Base-by-base conservation (phyloP, 1,284 basidiomycete species). In the Afroboletus lepidellus region DNA sequence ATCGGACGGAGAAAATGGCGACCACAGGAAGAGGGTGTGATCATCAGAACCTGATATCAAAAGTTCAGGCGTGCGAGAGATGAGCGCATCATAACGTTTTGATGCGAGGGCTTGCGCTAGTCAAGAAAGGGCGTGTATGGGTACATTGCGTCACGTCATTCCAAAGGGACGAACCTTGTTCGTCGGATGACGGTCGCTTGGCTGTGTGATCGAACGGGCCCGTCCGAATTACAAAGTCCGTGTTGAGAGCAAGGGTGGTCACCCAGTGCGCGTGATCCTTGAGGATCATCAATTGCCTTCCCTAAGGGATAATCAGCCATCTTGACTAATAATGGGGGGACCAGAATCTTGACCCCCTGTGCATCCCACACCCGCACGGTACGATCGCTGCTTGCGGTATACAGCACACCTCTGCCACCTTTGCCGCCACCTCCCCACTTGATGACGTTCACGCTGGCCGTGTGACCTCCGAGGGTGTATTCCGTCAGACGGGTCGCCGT, bases 221-320 rank as follows among this genome's bases (percentile, higher is more conserved):
- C 0, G 96, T 98, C 4, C 95, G 86, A 9, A 98, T 79, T 15
- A 96, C 84, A 67, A 95, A 98, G 69, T 99, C 96, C 15, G 95
- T 97, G 64, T 94, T 96, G 50, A 99, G 79, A 2, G 96, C 88
- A 43, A 99, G 83, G 0, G 95, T 98, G 41, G 95, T 99, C 20
- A 99, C 96, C 96, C 95, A 98, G 67, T 99, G 97, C 0, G 95
- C 95, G 63, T 99, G 97, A 58, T 98, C 94, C 69, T 90, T 93
- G 25, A 99, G 76, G 1, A 86, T 87, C 79, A 87, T 78, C 43
- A 90, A 64, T 41, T 76, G 77, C 60, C 75, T 80, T 0, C 86
- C 88, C 83, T 87, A 49, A 25, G 52, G 46, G 24, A 48, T 48
- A 24, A 38, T 62, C 45, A 67, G 51, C 16, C 20, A 8, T 45